A percentile compares a stretch with the other conserved stretches of the same genome.
phyloP scores from a whole-genome alignment of 1,284 basidiomycete species.

The Fomitopsis pinicola region DNA sequence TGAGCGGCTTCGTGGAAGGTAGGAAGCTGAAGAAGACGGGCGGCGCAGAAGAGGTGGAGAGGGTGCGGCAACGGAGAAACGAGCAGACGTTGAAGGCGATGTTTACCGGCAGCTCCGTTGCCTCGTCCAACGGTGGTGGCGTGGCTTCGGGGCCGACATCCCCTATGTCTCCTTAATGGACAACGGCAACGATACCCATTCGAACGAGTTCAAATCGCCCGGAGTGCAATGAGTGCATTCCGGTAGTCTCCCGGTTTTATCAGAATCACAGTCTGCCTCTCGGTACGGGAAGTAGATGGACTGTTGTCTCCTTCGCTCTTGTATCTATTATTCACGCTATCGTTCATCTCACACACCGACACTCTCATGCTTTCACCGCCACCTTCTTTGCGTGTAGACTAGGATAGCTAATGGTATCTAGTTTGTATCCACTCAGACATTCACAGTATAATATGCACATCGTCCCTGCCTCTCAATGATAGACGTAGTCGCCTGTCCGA shows the following conservation, averaged over 20 bases:
- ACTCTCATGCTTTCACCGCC: neutral
- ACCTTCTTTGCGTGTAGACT: neutral
- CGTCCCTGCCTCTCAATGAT: neutral
- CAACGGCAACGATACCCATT: neutral
- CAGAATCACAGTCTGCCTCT: neutral
- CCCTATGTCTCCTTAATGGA: neutral
- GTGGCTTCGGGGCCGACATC: neutral
- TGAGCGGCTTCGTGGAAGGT: conserved; percentile 77
- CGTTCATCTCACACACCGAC: neutral
- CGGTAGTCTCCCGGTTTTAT: neutral
- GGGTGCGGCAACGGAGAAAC: conserved; percentile 78
- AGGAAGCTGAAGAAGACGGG: conserved; percentile 93
- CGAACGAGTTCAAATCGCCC: neutral
- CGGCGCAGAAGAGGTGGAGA: conserved; percentile 87
- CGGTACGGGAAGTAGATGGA: neutral
- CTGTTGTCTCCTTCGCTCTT: neutral
- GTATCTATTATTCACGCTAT: conserved; percentile 1
- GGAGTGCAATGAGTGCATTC: neutral
- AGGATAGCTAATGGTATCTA: conserved; percentile 1
- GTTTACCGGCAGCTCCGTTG: conserved; percentile 45
- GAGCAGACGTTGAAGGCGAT: conserved; percentile 85
- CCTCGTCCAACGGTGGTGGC: neutral
- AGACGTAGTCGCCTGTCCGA: too few species aligned
- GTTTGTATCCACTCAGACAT: neutral
- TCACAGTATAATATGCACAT: neutral